Conservation (phyloP, 2,329 filamentous ascomycete genomes). For the Aspergillus bombycis region DNA sequence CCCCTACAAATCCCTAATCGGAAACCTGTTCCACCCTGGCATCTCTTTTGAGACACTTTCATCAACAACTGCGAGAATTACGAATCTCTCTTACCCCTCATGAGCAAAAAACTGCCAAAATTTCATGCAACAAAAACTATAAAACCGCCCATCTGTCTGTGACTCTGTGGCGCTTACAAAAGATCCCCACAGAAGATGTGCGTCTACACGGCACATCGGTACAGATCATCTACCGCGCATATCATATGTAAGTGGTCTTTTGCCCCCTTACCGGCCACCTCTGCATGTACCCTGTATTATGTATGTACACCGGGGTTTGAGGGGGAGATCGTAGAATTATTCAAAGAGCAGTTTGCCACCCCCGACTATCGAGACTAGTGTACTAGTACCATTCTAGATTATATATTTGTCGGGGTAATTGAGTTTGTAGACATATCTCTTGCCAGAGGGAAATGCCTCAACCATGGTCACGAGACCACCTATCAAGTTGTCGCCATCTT, state of each 20-base stretch:
- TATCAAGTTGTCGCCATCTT: background rate
- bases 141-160: background rate
- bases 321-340: conserved; percentile 2
- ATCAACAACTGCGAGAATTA: background rate
- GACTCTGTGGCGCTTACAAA: background rate
- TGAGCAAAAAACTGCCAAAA: background rate
- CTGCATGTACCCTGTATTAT: background rate
- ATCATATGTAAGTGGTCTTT: conserved; percentile 4
- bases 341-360: background rate
- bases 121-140: background rate
- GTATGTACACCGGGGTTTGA: background rate
- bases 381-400: too few relatives aligned
- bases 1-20: background rate
- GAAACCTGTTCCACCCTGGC: background rate
- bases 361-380: background rate
- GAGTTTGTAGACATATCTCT: background rate
- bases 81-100: background rate
- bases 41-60: background rate
- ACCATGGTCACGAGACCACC: background rate
- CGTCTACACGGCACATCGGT: background rate
- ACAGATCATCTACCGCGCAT: background rate
- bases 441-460: background rate
- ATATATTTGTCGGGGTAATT: background rate
- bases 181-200: background rate
- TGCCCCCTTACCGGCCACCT: background rate